phyloP scores from a whole-genome alignment of 352 stramenopile genomes.

The Phytophthora citrophthora region DNA sequence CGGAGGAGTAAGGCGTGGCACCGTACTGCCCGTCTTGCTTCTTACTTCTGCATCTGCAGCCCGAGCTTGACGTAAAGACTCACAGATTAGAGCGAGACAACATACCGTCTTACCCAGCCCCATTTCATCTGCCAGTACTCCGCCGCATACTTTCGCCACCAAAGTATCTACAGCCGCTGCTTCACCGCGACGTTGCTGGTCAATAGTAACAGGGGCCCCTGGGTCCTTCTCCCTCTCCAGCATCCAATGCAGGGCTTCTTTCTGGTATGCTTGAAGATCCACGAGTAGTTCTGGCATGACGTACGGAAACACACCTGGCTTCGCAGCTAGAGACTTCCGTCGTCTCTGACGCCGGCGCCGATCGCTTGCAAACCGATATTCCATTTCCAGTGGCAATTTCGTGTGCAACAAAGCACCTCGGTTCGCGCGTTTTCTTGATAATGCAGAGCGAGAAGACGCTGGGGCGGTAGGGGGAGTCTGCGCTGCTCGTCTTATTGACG shows the following conservation, averaged over 20 bases:
- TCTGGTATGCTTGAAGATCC: slow-evolving; percentile 84
- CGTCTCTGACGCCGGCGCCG: slow-evolving; percentile 49
- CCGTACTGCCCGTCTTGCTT: slow-evolving; percentile 26
- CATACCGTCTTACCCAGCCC: slow-evolving; percentile 92
- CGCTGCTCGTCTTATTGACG: slow-evolving; percentile 7
- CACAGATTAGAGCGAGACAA: slow-evolving; percentile 80
- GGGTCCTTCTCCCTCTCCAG: slow-evolving; percentile 51
- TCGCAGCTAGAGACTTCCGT: slow-evolving; percentile 47
- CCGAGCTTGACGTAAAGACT: slow-evolving; percentile 59
- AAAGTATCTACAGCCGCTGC: slow-evolving; percentile 42
- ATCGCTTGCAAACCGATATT: slow-evolving; percentile 65
- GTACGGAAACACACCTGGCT: slow-evolving; percentile 51
- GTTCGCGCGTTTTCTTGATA: slow-evolving; percentile 37
- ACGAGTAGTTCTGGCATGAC: slow-evolving; percentile 58
- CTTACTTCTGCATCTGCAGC: slow-evolving; percentile 32
- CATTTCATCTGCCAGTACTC: slow-evolving; percentile 91
- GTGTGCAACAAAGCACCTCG: slow-evolving; percentile 50
- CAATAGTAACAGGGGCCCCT: slow-evolving; percentile 31
- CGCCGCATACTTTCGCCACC: slow-evolving; percentile 60
- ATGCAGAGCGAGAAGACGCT: slow-evolving; percentile 20
- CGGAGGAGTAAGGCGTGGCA: slow-evolving; percentile 56
- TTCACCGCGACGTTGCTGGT: slow-evolving; percentile 38
- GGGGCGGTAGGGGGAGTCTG: slow-evolving; percentile 18
- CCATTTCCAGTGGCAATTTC: slow-evolving; percentile 66
- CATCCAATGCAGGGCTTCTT: slow-evolving; percentile 92